Evolutionary conservation across 1,284 basidiomycete genomes (phyloP).

Genomic region (Cystobasidium sp.): DNA sequence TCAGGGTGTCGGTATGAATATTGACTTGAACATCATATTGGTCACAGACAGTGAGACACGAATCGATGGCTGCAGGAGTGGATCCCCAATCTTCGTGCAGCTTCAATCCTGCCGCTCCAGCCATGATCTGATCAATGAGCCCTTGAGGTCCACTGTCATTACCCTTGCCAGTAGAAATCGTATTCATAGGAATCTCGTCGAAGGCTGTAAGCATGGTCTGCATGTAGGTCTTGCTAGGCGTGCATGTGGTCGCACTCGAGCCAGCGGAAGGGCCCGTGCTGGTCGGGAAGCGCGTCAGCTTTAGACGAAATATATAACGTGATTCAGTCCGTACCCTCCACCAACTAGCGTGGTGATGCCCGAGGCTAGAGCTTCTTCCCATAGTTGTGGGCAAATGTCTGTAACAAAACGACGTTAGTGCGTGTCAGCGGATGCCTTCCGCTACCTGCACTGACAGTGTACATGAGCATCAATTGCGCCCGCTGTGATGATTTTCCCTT

Average conservation of each 20-base stretch:
- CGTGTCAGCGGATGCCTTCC: conserved; percentile 1
- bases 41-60: conserved; percentile 80
- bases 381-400: conserved; percentile 86
- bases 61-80: conserved; percentile 82
- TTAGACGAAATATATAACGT: background rate
- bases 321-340: conserved; percentile 63
- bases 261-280: conserved; percentile 87
- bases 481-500: conserved; percentile 90
- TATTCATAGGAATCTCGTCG: conserved; percentile 87
- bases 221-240: conserved; percentile 84
- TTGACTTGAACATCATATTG: conserved; percentile 95
- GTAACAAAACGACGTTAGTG: background rate
- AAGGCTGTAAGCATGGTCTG: conserved; percentile 84
- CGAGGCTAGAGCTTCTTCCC: conserved; percentile 63
- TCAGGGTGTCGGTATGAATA: conserved; percentile 96
- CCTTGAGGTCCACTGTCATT: conserved; percentile 77
- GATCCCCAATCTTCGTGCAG: conserved; percentile 98
- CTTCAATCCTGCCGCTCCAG: conserved; percentile 90
- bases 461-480: conserved; percentile 91
- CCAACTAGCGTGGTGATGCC: conserved; percentile 86
- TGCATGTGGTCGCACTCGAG: conserved; percentile 93
- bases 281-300: background rate
- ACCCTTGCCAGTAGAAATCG: conserved; percentile 67
- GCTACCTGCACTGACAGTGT: conserved; percentile 58
- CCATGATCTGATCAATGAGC: conserved; percentile 80